Conservation (phyloP, 2,329 filamentous ascomycete species). For the Calonectria hawksworthii region DNA sequence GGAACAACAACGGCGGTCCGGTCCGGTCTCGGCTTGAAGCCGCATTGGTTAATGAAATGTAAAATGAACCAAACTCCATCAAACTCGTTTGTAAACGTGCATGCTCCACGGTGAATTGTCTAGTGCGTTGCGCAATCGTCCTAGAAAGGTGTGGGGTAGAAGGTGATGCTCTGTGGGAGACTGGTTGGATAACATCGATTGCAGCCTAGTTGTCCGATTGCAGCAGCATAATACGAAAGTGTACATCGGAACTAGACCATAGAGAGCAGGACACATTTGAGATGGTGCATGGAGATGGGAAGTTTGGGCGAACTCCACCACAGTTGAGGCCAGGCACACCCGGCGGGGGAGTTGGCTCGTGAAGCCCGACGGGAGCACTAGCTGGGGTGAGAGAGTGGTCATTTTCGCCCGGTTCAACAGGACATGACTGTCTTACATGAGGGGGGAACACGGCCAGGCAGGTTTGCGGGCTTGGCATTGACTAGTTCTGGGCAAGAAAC, state of each 20-base stretch:
- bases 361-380: conserved; percentile 25
- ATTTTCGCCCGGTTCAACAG: background rate
- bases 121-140: conserved; percentile 1
- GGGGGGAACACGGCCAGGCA: background rate
- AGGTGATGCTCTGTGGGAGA: background rate
- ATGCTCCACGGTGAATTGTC: conserved; percentile 6
- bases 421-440: background rate
- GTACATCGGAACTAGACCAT: conserved; percentile 12
- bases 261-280: conserved; percentile 13
- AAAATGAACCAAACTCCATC: conserved; percentile 14
- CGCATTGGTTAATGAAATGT: conserved; percentile 5
- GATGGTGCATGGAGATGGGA: conserved; percentile 17
- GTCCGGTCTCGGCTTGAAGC: background rate
- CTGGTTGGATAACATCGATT: background rate
- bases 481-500: background rate
- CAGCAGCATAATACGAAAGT: background rate
- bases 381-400: background rate
- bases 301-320: conserved; percentile 16
- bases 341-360: conserved; percentile 19
- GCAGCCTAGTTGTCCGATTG: background rate
- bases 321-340: conserved; percentile 7
- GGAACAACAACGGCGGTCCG: background rate
- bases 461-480: background rate
- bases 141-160: background rate
- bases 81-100: background rate